phyloP scores from a whole-genome alignment of 1,284 basidiomycete species.

The Ustilago vetiveriae region DNA sequence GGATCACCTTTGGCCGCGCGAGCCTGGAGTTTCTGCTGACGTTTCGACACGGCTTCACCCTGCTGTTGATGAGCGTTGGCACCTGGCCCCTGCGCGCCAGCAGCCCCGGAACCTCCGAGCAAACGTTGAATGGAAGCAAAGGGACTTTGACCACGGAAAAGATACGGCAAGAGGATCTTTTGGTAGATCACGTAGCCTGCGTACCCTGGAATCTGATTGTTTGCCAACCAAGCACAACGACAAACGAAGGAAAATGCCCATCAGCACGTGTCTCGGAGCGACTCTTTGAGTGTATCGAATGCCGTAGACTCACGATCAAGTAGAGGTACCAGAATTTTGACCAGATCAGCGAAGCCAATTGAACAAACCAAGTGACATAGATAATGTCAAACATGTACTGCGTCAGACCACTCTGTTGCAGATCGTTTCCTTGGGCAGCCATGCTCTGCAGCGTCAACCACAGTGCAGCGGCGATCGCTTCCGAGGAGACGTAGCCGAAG shows the following conservation, averaged over 20 bases:
- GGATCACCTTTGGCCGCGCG: slow-evolving; percentile 57
- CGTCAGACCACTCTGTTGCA: slow-evolving; percentile 63
- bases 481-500: slow-evolving; percentile 56
- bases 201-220: slow-evolving; percentile 66
- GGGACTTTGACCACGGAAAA: slow-evolving; percentile 56
- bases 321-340: slow-evolving; percentile 65
- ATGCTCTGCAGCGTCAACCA: slow-evolving; percentile 62
- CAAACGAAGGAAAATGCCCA: too few species aligned
- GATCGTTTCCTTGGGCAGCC: slow-evolving; percentile 63
- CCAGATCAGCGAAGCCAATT: slow-evolving; percentile 62
- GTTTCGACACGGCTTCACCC: slow-evolving; percentile 48
- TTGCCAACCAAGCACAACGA: not conserved
- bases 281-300: too few species aligned
- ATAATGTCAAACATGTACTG: slow-evolving; percentile 68
- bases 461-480: slow-evolving; percentile 58
- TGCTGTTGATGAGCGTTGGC: slow-evolving; percentile 21
- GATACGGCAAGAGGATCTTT: slow-evolving; percentile 60
- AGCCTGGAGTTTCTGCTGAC: slow-evolving; percentile 64
- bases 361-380: slow-evolving; percentile 68
- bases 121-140: slow-evolving; percentile 23
- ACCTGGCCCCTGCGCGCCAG: slow-evolving; percentile 2
- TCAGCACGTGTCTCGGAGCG: too few species aligned
- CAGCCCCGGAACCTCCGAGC: slow-evolving; percentile 1
- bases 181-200: slow-evolving; percentile 59
- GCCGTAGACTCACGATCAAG: slow-evolving; percentile 55